Evolutionary conservation across 805 yeast genomes (phyloP).

Genomic region (Myxozyma geophila): DNA sequence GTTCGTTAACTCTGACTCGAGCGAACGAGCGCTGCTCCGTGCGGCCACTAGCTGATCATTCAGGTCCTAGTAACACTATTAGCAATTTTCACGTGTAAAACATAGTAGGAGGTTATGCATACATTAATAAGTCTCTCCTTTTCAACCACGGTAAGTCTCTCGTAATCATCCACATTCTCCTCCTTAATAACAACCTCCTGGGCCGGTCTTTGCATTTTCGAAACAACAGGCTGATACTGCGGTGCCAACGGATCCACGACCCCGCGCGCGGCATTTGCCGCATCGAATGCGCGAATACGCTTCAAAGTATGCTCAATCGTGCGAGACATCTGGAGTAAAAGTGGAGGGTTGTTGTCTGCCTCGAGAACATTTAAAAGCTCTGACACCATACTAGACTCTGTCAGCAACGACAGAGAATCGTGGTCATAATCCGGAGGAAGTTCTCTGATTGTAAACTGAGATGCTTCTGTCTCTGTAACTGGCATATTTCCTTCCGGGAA

Average conservation of each 20-base stretch:
- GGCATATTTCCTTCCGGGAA: conserved; percentile 8
- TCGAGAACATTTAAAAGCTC: conserved; percentile 26
- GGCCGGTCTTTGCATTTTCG: background rate
- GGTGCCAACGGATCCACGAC: background rate
- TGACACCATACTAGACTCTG: conserved; percentile 18
- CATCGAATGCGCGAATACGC: conserved; percentile 19
- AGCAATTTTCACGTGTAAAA: background rate
- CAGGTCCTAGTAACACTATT: background rate
- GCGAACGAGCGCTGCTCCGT: background rate
- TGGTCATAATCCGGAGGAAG: conserved; percentile 13
- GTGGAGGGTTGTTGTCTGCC: conserved; percentile 20
- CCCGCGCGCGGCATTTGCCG: conserved; percentile 3
- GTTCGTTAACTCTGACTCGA: conserved; percentile 3
- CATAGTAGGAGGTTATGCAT: background rate
- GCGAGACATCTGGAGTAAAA: conserved; percentile 11
- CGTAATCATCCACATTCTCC: background rate
- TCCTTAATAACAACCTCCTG: conserved; percentile 3
- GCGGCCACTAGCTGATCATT: conserved; percentile 7
- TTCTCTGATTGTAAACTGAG: conserved; percentile 17
- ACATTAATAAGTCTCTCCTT: conserved; percentile 5
- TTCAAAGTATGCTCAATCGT: conserved; percentile 17
- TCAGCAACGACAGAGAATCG: conserved; percentile 8
- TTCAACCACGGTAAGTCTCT: background rate
- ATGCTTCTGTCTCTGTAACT: background rate
- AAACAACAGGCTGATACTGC: conserved; percentile 4